A percentile compares a stretch with the other conserved stretches of the same genome.
These are phyloP conservation scores for Zoysia matrella DNA, from an alignment of 202 grass and related monocot species.

Conservation along the genomic window DNA sequence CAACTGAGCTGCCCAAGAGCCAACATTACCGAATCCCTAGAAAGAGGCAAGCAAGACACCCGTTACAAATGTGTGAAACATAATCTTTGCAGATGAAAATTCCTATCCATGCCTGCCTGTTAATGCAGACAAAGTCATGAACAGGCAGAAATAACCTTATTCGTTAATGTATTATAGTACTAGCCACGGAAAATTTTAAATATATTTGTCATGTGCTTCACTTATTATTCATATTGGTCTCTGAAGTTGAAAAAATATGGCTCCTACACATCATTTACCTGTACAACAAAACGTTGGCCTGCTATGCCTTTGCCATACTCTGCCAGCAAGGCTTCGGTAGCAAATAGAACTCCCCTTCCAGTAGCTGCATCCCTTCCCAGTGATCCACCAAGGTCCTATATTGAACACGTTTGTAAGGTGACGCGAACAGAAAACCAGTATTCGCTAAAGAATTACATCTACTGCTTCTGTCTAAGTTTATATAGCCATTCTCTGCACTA, in stretches of 20 bases:
- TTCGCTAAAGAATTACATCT: too few relatives aligned
- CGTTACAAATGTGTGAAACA: slow-evolving; percentile 9
- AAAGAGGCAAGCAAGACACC: slow-evolving; percentile 26
- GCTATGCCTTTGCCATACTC: slow-evolving; percentile 84
- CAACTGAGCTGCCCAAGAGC: slow-evolving; percentile 88
- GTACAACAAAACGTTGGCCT: slow-evolving; percentile 85
- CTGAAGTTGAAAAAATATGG: not conserved
- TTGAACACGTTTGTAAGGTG: too few relatives aligned
- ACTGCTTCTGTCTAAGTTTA: too few relatives aligned
- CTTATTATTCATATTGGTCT: not conserved
- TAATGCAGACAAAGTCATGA: slow-evolving; percentile 3
- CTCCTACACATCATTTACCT: slow-evolving; percentile 55
- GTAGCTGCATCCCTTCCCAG: slow-evolving; percentile 96
- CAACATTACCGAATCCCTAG: slow-evolving; percentile 97
- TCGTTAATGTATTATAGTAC: not conserved
- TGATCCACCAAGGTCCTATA: slow-evolving; percentile 91
- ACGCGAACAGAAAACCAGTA: too few relatives aligned
- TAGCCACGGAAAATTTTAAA: not conserved
- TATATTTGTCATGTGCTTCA: too few relatives aligned
- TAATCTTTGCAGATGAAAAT: not conserved
- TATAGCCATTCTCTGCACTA: too few relatives aligned
- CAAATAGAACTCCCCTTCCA: slow-evolving; percentile 90
- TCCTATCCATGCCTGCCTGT: not conserved
- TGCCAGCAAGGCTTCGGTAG: slow-evolving; percentile 80
- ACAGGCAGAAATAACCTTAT: not conserved